These are phyloP conservation scores for Aspergillus ellipticus DNA, from an alignment of 495 filamentous ascomycete species.

Conservation along the genomic window DNA sequence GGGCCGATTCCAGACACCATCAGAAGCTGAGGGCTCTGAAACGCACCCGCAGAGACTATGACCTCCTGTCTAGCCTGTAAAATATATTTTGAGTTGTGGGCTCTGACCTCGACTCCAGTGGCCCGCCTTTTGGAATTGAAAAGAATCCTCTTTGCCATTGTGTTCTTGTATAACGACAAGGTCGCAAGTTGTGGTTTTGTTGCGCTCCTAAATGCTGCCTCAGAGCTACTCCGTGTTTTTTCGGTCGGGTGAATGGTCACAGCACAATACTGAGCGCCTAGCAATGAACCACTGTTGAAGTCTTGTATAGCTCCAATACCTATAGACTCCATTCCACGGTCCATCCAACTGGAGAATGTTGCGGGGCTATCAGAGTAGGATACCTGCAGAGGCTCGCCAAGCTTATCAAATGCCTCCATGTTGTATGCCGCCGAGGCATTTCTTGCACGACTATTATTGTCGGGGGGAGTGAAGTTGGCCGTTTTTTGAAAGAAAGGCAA, in stretches of 20 bases:
- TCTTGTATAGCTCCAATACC: conserved; percentile 32
- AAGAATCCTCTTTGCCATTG: conserved; percentile 41
- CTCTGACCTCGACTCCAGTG: conserved; percentile 14
- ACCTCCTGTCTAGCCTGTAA: conserved; percentile 47
- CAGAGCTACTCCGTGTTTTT: conserved; percentile 37
- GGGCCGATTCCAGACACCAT: conserved; percentile 50
- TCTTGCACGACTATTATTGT: conserved; percentile 22
- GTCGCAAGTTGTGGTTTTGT: not conserved
- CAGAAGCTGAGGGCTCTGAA: conserved; percentile 49
- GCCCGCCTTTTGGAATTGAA: conserved; percentile 25
- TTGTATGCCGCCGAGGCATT: conserved; percentile 49
- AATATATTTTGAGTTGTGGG: conserved; percentile 21
- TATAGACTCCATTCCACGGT: conserved; percentile 31
- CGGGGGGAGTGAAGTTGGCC: conserved; percentile 49
- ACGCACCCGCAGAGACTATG: conserved; percentile 51
- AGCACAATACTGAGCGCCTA: conserved; percentile 36
- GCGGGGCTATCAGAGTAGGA: conserved; percentile 48
- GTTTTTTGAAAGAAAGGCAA: conserved; percentile 55
- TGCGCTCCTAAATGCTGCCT: conserved; percentile 28
- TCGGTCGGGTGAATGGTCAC: conserved; percentile 34
- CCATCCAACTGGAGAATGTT: conserved; percentile 42
- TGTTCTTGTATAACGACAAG: conserved; percentile 30
- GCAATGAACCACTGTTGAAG: conserved; percentile 40
- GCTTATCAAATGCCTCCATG: conserved; percentile 22
- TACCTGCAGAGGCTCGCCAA: conserved; percentile 46